These are phyloP conservation scores for Apiotrichum montevideense DNA, from an alignment of 1,284 basidiomycete genomes.

Conservation along the genomic window DNA sequence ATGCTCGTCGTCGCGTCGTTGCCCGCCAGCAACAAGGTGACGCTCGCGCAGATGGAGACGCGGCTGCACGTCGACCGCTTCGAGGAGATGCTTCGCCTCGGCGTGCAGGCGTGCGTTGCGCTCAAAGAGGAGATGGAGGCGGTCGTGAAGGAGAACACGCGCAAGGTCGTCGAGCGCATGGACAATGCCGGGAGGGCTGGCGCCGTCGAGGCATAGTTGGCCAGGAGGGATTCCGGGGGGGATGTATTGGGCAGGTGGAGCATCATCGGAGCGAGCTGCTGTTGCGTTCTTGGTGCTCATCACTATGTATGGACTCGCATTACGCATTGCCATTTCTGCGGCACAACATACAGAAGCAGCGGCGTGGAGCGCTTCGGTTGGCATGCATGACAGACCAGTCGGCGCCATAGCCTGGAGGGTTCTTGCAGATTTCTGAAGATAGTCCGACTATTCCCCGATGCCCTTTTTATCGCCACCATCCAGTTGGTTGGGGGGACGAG, in stretches of 20 bases:
- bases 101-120: slow-evolving; percentile 67
- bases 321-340: too few species aligned
- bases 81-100: slow-evolving; percentile 76
- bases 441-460: too few species aligned
- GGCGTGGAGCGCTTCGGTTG: too few species aligned
- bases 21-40: slow-evolving; percentile 74
- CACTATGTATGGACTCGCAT: too few species aligned
- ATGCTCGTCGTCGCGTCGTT: slow-evolving; percentile 80
- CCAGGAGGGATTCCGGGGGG: neutral
- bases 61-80: slow-evolving; percentile 88
- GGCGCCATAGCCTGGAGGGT: too few species aligned
- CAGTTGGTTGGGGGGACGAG: too few species aligned
- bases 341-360: too few species aligned
- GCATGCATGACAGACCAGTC: too few species aligned
- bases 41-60: slow-evolving; percentile 87
- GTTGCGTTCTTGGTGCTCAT: too few species aligned
- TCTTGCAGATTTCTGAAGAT: too few species aligned
- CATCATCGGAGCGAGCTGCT: too few species aligned
- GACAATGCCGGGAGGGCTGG: slow-evolving; percentile 2
- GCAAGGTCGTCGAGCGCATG: slow-evolving; percentile 53
- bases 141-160: slow-evolving; percentile 63
- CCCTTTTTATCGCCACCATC: too few species aligned
- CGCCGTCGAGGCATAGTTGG: slow-evolving; percentile 2
- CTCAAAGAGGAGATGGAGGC: slow-evolving; percentile 78
- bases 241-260: neutral